Evolutionary conservation across 352 stramenopile species (phyloP).

Genomic region (Phytophthora pini): DNA sequence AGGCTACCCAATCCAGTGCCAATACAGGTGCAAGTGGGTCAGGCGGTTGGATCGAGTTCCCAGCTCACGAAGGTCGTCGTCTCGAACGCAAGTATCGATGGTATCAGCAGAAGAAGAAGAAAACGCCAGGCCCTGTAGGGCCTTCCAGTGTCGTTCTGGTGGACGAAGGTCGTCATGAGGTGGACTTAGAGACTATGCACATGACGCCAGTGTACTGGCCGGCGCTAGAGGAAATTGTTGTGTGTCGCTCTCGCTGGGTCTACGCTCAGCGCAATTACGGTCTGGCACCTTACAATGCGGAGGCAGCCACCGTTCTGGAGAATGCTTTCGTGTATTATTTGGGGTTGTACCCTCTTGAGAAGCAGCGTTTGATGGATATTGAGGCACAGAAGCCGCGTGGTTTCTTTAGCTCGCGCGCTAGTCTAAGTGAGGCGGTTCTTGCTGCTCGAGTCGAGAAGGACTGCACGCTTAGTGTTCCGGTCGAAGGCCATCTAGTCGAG

Average conservation of each 20-base stretch:
- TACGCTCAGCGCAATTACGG: slow-evolving; percentile 87
- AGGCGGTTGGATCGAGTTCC: slow-evolving; percentile 78
- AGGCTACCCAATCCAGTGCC: slow-evolving; percentile 10
- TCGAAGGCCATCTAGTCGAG: slow-evolving; percentile 84
- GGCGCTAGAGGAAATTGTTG: slow-evolving; percentile 66
- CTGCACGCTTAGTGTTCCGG: slow-evolving; percentile 71
- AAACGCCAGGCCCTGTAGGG: slow-evolving; percentile 34
- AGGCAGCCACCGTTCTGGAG: slow-evolving; percentile 57
- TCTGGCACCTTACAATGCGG: slow-evolving; percentile 74
- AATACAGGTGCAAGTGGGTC: slow-evolving; percentile 19
- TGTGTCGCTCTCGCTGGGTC: slow-evolving; percentile 79
- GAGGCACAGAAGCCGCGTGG: slow-evolving; percentile 55
- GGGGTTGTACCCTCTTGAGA: slow-evolving; percentile 69
- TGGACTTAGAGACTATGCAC: slow-evolving; percentile 76
- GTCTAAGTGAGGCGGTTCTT: slow-evolving; percentile 36
- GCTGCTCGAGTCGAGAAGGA: slow-evolving; percentile 46
- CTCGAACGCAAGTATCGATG: slow-evolving; percentile 73
- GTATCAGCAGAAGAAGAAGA: slow-evolving; percentile 63
- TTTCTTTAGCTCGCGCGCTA: slow-evolving; percentile 51
- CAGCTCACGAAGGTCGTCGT: slow-evolving; percentile 70
- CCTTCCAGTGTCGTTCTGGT: slow-evolving; percentile 74
- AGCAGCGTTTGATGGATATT: slow-evolving; percentile 55
- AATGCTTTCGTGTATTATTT: slow-evolving; percentile 81
- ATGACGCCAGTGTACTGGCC: slow-evolving; percentile 88
- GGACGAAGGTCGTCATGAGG: slow-evolving; percentile 84